phyloP scores from a whole-genome alignment of 352 stramenopile species.

The Aphanomyces cochlioides region DNA sequence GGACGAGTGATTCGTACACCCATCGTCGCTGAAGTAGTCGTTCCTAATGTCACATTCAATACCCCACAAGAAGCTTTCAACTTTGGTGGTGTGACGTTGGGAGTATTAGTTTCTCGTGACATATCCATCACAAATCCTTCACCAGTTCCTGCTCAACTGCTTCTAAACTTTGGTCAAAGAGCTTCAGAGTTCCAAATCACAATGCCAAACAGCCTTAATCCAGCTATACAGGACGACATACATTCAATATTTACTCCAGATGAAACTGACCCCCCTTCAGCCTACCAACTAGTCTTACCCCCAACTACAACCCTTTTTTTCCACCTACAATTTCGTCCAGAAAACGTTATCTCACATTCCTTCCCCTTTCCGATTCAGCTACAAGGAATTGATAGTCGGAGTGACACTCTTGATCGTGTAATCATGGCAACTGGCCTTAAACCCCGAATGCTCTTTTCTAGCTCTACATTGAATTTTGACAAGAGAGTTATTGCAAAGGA shows the following conservation, averaged over 20 bases:
- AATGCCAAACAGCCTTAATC: constrained; percentile 47
- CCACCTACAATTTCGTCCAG: constrained; percentile 73
- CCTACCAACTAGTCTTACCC: constrained; percentile 73
- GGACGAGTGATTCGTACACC: constrained; percentile 65
- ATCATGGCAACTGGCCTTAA: constrained; percentile 52
- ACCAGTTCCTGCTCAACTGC: constrained; percentile 69
- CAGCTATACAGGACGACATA: constrained; percentile 58
- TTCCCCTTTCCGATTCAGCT: constrained; percentile 76
- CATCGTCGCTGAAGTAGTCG: constrained; percentile 55
- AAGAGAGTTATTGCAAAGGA: constrained; percentile 82
- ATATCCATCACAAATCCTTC: constrained; percentile 79
- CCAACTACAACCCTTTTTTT: constrained; percentile 62
- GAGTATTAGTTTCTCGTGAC: constrained; percentile 53
- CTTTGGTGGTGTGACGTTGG: constrained; percentile 83
- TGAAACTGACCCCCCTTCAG: constrained; percentile 25
- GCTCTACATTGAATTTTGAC: constrained; percentile 73
- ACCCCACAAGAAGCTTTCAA: constrained; percentile 42
- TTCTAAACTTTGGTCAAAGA: constrained; percentile 58
- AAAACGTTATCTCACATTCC: constrained; percentile 41
- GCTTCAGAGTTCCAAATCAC: constrained; percentile 63
- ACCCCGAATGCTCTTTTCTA: constrained; percentile 69
- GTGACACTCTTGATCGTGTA: constrained; percentile 29
- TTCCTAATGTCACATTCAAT: constrained; percentile 65
- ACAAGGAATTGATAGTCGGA: constrained; percentile 39
- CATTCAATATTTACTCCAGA: constrained; percentile 71